Percentiles rank a stretch among this genome's conserved stretches.
phyloP scores from a whole-genome alignment of 148 eudicot genomes.

The Chenopodium formosanum region DNA sequence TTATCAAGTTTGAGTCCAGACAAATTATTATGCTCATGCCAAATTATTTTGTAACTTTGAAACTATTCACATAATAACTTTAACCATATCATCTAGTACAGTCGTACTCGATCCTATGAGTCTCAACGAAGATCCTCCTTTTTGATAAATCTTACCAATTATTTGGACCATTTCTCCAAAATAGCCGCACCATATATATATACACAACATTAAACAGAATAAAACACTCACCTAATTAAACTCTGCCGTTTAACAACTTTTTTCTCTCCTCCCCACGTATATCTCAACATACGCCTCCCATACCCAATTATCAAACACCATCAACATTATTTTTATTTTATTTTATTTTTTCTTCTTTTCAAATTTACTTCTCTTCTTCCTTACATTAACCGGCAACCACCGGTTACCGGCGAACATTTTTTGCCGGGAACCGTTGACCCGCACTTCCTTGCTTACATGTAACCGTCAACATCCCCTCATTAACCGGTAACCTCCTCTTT shows the following conservation, averaged over 20 bases:
- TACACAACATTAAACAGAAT: not conserved
- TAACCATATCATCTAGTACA: too few species aligned
- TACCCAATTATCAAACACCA: too few species aligned
- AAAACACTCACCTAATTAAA: not conserved
- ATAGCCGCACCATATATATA: not conserved
- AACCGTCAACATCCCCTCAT: not conserved
- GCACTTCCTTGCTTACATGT: not conserved
- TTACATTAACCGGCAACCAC: not conserved
- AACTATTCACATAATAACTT: too few species aligned
- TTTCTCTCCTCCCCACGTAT: conserved; percentile 3
- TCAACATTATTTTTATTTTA: not conserved
- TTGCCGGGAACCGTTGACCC: not conserved
- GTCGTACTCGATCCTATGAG: too few species aligned
- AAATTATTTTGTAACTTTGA: too few species aligned
- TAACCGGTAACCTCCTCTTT: not conserved
- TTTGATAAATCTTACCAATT: too few species aligned
- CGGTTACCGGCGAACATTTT: not conserved
- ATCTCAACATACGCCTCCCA: not conserved
- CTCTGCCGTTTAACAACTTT: not conserved
- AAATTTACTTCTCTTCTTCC: too few species aligned
- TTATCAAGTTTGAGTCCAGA: too few species aligned
- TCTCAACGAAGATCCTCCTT: too few species aligned
- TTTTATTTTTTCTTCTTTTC: not conserved
- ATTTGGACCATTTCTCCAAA: not conserved
- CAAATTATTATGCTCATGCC: too few species aligned